Conservation (phyloP, 805 yeast species). For the Yamadazyma endophytica region DNA sequence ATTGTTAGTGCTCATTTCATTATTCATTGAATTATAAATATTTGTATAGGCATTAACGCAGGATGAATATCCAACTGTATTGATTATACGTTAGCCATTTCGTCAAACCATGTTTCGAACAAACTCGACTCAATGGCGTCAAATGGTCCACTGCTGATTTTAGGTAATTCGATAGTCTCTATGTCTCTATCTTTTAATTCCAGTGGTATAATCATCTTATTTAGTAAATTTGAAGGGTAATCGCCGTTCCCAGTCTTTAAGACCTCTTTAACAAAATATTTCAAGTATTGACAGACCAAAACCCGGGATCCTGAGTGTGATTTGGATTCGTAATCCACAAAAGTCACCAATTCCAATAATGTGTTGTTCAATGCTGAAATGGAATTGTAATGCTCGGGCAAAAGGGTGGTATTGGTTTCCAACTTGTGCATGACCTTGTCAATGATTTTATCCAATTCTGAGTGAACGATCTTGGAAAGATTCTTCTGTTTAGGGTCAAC, state of each 20-base stretch:
- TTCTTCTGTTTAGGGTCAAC: conserved; percentile 15
- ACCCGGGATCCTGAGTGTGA: conserved; percentile 16
- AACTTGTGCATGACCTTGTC: conserved; percentile 39
- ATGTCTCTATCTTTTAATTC: conserved; percentile 11
- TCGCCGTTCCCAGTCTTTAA: conserved; percentile 13
- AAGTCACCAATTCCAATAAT: conserved; percentile 23
- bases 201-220: conserved; percentile 32
- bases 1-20: too few relatives aligned
- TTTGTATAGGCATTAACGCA: too few relatives aligned
- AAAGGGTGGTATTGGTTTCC: conserved; percentile 25
- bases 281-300: conserved; percentile 34
- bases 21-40: too few relatives aligned
- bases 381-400: conserved; percentile 31
- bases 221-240: conserved; percentile 17
- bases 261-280: conserved; percentile 36
- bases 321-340: conserved; percentile 15
- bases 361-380: conserved; percentile 35
- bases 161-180: conserved; percentile 3
- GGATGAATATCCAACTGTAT: too few relatives aligned
- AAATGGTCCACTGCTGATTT: conserved; percentile 13
- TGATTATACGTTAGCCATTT: too few relatives aligned
- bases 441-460: conserved; percentile 31
- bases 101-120: conserved; percentile 39
- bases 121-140: conserved; percentile 41
- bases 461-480: conserved; percentile 11